These are phyloP conservation scores for Populus davidiana DNA, from an alignment of 345 rosid species.

Conservation along the genomic window DNA sequence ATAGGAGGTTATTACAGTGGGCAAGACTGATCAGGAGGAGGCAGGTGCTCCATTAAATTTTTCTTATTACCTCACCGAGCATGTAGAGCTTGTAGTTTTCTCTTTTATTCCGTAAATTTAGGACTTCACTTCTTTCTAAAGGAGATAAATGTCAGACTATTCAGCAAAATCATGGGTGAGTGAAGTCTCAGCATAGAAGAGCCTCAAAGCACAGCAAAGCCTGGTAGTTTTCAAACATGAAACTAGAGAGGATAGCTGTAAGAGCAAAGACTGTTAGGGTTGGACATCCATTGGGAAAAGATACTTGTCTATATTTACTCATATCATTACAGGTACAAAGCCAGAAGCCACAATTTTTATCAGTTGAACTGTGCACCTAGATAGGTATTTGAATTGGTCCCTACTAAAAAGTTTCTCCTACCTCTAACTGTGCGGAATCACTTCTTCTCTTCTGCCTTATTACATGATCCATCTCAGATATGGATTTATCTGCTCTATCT, in stretches of 20 bases:
- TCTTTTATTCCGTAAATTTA: background rate
- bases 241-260: background rate
- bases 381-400: background rate
- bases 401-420: background rate
- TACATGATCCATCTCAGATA: background rate
- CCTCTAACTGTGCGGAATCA: background rate
- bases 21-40: background rate
- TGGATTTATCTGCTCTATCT: background rate
- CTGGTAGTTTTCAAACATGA: background rate
- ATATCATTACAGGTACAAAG: background rate
- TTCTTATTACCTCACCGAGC: background rate
- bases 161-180: background rate
- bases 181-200: background rate
- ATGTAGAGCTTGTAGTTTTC: background rate
- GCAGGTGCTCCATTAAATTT: background rate
- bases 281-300: background rate
- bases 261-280: background rate
- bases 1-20: background rate
- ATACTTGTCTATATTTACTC: background rate
- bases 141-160: background rate
- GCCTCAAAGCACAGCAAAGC: background rate
- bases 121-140: background rate
- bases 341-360: background rate
- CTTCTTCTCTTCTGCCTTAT: background rate
- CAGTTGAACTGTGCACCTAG: background rate